Evolutionary conservation across 192 early-diverging fungal genomes (phyloP), one percentile per base, ranked within the genome.

Genomic region (Coemansia sp.): DNA sequence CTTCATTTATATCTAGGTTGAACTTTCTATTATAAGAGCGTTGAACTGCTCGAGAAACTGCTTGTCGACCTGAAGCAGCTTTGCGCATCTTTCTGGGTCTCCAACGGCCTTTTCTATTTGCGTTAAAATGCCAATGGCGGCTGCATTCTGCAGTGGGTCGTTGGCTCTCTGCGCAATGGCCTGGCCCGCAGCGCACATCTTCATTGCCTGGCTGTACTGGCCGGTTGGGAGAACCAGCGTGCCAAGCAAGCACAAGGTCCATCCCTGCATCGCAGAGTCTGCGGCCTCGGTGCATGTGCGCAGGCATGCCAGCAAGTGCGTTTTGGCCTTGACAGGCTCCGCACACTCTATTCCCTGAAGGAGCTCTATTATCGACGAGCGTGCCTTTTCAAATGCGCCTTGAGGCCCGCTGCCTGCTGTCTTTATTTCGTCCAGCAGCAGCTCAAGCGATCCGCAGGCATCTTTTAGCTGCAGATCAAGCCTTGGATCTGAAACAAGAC

Each of bases 201-300:
- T 68, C 75, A 78, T 69, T 6, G 75, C 69, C 57, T 78, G 75
- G 6, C 55, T 69, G 58, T 78, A 78, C 59, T 78, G 75, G 1
- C 75, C 75, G 1, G 69, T 68, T 3, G 66, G 55, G 51, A 78
- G 61, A 30, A 78, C 67, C 67, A 71, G 61, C 28, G 69, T 63
- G 3, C 63, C 75, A 10, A 78, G 59, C 34, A 69, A 22, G 27
- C 75, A 78, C 60, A 78, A 36, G 25, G 75, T 72, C 75, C 75
- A 78, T 1, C 69, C 75, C 34, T 78, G 75, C 35, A 78, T 50
- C 32, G 63, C 60, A 2, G 63, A 35, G 29, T 78, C 65, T 9
- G 60, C 62, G 13, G 53, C 42, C 39, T 72, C 75, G 10, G 35
- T 66, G 53, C 69, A 72, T 8, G 46, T 24, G 29, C 59, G 65